phyloP scores from a whole-genome alignment of 2,329 filamentous ascomycete genomes.

The Aaosphaeria arxii region DNA sequence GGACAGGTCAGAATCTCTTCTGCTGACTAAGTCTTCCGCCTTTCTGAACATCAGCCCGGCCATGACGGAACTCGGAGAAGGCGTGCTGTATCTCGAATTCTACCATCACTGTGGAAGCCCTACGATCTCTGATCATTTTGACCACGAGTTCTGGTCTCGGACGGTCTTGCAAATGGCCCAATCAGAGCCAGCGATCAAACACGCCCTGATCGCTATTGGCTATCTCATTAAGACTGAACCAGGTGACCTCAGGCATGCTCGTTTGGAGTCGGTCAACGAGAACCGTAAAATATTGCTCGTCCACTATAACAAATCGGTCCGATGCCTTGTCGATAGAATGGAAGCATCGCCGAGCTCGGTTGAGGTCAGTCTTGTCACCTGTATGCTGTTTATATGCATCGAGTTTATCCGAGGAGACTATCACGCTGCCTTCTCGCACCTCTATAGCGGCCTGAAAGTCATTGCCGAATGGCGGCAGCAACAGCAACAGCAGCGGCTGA shows the following conservation, averaged over 20 bases:
- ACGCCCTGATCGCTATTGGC: conserved; percentile 43
- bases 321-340: conserved; percentile 28
- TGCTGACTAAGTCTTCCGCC: conserved; percentile 1
- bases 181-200: conserved; percentile 41
- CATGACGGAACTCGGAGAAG: conserved; percentile 11
- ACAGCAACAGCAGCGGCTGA: not conserved
- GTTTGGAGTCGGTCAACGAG: conserved; percentile 1
- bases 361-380: conserved; percentile 40
- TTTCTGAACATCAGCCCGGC: conserved; percentile 6
- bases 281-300: conserved; percentile 26
- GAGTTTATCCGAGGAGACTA: conserved; percentile 45
- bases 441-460: conserved; percentile 45
- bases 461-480: conserved; percentile 10
- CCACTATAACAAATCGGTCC: conserved; percentile 44
- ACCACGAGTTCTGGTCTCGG: conserved; percentile 41
- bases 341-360: conserved; percentile 30
- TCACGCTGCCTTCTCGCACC: conserved; percentile 39
- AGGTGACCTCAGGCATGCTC: conserved; percentile 19
- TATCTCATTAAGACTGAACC: conserved; percentile 28
- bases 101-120: conserved; percentile 40
- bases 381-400: conserved; percentile 43
- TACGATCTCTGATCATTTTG: conserved; percentile 32
- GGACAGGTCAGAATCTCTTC: conserved; percentile 2
- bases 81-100: conserved; percentile 32
- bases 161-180: conserved; percentile 42